Evolutionary conservation across 192 early-diverging fungal genomes (phyloP), one percentile per base, ranked within the genome.

Genomic region (Linnemannia elongata): DNA sequence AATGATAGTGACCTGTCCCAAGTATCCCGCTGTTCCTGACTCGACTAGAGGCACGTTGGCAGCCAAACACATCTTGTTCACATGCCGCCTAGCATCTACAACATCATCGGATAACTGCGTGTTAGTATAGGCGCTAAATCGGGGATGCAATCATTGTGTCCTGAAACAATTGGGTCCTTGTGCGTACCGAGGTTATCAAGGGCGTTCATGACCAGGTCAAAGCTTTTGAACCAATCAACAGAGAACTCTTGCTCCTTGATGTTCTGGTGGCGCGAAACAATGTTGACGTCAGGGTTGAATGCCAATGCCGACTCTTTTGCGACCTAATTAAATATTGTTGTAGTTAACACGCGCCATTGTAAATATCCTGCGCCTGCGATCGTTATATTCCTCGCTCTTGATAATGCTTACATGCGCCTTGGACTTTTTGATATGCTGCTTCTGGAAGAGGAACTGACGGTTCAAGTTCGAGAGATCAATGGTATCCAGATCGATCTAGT

Each of bases 381-480:
- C 49, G 15, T 17, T 22, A 5, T 20, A 24, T 13, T 69, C 66
- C 17, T 69, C 66, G n/a, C 30, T 18, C 6, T 22, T 55, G 36
- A n/a, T 35, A 47, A 69, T n/a, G 45, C 91, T 88, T 86, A 95
- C 96, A 69, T 95, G 89, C 6, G 98, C 96, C 84, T 99, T 99
- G 73, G 98, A 91, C 88, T 97, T 95, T 77, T 94, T 94, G 74
- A 99, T 96, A 86, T 99, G 97, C 71, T 95, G 90, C 60, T 93
- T 94, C 89, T 97, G 98, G 92, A 99, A 99, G 70, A 99, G 92
- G 77, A 99, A 99, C 91, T 99, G 99, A n/a, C 99, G 91, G 90
- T 99, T 99, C 70, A 99, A 90, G 88, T 99, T 99, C 36, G 97
- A 98, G 54, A 99, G 90, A 77, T 99, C 99, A 73, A 99, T 99